Evolutionary conservation across 345 rosid species (phyloP), one percentile per base, ranked within the genome.

Genomic region (Citropsis articulata): DNA sequence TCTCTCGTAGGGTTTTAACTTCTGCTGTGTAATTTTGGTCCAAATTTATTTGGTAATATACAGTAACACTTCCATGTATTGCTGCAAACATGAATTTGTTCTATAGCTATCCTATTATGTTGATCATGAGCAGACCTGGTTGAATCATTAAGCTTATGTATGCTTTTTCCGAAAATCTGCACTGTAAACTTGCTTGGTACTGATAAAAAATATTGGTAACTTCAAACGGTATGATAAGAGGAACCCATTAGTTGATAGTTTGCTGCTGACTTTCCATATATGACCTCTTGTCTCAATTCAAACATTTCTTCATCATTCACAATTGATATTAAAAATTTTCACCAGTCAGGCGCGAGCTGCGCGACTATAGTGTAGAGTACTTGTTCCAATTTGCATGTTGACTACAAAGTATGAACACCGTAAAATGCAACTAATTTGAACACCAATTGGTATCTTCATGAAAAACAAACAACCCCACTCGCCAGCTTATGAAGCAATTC

Each of bases 401-500:
- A 27, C 36, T 27, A 13, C 8, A 1, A 27, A 62, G 2, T 45
- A 45, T 13, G 1, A 45, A 45, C 18, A 35, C 4, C 0, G 33
- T 14, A 14, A 27, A 59, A 2, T 22, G 62, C 62, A 59, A 22
- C 62, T n/a, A 8, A 1, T 6, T 22, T 59, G 27, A 22, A 59
- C 50, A 45, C 5, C 50, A 13, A 45, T 45, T 45, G 50, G 3
- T 45, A 84, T 62, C 73, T 77, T 12, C 78, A 86, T 85, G 93
- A 84, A 70, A 66, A 77, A 85, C 80, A 78, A 80, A 80, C 77
- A 57, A 50, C 65, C 10, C 38, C 86, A 83, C 63, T 92, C 98
- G n/a, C 86, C 92, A 45, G 86, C 80, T 33, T 89, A 90, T 83
- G 71, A 78, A 27, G 85, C 87, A 14, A 87, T 93, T 42, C 81